phyloP scores from a whole-genome alignment of 129 eudicot species.

The Chrysanthemum makinoi region DNA sequence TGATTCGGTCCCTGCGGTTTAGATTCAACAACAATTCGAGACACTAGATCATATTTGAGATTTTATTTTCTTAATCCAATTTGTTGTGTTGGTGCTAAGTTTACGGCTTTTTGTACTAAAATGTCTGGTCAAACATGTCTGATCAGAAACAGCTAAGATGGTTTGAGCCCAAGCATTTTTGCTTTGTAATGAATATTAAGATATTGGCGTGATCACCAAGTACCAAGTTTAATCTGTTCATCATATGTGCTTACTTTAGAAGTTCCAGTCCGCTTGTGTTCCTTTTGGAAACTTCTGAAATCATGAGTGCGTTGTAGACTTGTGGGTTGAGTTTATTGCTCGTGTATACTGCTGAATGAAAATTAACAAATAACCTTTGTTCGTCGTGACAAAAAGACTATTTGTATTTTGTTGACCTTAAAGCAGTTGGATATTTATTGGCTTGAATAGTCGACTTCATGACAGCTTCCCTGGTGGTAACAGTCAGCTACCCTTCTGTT shows the following conservation, averaged over 20 bases:
- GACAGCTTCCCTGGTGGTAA: too few species aligned
- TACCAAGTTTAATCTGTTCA: background rate
- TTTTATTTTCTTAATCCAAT: slow-evolving; percentile 18
- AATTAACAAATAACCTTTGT: too few species aligned
- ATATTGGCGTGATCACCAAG: background rate
- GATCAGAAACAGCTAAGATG: slow-evolving; percentile 16
- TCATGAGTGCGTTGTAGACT: background rate
- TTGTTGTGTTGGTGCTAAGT: slow-evolving; percentile 8
- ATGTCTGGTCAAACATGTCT: slow-evolving; percentile 13
- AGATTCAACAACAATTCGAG: slow-evolving; percentile 1
- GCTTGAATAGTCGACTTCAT: too few species aligned
- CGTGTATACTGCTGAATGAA: background rate
- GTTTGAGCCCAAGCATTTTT: slow-evolving; percentile 16
- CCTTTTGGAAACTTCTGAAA: background rate
- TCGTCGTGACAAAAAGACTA: too few species aligned
- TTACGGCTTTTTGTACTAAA: slow-evolving; percentile 14
- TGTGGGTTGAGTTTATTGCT: background rate
- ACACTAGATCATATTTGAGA: slow-evolving; percentile 2
- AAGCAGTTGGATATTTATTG: too few species aligned
- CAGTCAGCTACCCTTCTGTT: too few species aligned
- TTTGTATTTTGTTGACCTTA: too few species aligned
- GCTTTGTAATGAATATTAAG: slow-evolving; percentile 22
- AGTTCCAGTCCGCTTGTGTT: slow-evolving; percentile 14
- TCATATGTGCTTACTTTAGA: slow-evolving; percentile 9
- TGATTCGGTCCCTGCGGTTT: slow-evolving; percentile 37